phyloP scores from a whole-genome alignment of 2,329 filamentous ascomycete genomes.

The Exophiala lecanii-corni region DNA sequence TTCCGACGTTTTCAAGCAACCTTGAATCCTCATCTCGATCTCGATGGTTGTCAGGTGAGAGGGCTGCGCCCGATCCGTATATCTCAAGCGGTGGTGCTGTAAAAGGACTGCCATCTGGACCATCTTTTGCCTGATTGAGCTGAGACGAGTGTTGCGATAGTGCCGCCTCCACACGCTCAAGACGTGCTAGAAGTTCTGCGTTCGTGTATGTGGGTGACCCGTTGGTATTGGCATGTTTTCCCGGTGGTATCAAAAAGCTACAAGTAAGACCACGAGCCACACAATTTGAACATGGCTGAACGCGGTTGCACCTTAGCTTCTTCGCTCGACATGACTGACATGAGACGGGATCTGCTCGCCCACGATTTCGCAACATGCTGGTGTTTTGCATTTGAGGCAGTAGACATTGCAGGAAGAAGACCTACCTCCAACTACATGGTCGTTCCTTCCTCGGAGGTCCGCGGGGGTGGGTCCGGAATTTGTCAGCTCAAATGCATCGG shows the following conservation, averaged over 20 bases:
- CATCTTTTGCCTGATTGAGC: not conserved
- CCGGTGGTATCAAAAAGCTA: conserved; percentile 1
- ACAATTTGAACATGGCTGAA: conserved; percentile 48
- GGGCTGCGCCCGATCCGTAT: not conserved
- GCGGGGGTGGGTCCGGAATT: no score
- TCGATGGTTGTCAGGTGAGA: not conserved
- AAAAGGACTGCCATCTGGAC: not conserved
- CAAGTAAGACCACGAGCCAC: conserved; percentile 28
- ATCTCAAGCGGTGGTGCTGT: not conserved
- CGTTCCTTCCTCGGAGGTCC: no score
- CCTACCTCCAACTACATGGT: no score
- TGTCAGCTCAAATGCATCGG: no score
- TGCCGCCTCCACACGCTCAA: conserved; percentile 1
- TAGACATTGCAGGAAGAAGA: no score
- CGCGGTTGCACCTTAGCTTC: conserved; percentile 52
- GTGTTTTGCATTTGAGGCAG: no score
- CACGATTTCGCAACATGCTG: not conserved
- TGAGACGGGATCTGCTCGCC: conserved; percentile 31
- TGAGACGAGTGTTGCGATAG: not conserved
- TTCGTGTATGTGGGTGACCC: not conserved
- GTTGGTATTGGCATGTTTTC: not conserved
- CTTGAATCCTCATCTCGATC: not conserved
- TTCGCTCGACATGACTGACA: conserved; percentile 35
- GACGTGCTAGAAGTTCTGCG: not conserved
- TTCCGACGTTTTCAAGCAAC: conserved; percentile 5